phyloP scores from a whole-genome alignment of 106 monocot species.

The Phalaenopsis equestris region DNA sequence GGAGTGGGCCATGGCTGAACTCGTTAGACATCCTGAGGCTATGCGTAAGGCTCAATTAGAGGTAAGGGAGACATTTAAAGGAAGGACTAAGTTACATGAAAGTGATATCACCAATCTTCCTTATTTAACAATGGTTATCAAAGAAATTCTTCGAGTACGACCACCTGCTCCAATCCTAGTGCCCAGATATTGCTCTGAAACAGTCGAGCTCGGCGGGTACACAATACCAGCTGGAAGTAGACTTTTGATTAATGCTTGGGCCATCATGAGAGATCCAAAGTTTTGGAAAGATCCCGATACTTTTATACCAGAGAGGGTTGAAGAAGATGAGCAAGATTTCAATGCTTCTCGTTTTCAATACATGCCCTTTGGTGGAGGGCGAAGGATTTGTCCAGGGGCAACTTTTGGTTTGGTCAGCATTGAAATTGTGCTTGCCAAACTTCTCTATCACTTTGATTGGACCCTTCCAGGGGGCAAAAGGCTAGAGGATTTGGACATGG shows the following conservation, averaged over 20 bases:
- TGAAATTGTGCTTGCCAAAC: constrained; percentile 3
- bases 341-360: not conserved
- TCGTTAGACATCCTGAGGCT: constrained; percentile 12
- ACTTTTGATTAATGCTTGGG: constrained; percentile 2
- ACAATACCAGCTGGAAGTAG: not conserved
- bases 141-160: constrained; percentile 8
- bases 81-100: not conserved
- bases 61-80: not conserved
- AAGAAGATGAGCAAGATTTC: not conserved
- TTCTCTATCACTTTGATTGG: constrained; percentile 12
- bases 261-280: not conserved
- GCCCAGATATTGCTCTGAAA: not conserved
- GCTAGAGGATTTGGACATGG: constrained; percentile 7
- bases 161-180: constrained; percentile 5
- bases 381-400: constrained; percentile 12
- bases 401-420: not conserved
- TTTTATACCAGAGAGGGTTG: constrained; percentile 8
- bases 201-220: not conserved
- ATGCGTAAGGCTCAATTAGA: constrained; percentile 17
- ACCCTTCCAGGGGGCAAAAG: not conserved
- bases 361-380: constrained; percentile 10
- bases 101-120: constrained; percentile 2
- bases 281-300: constrained; percentile 5
- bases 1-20: constrained; percentile 19
- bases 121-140: constrained; percentile 3